Evolutionary conservation across 345 rosid genomes (phyloP).

Genomic region (Linum trigynum): DNA sequence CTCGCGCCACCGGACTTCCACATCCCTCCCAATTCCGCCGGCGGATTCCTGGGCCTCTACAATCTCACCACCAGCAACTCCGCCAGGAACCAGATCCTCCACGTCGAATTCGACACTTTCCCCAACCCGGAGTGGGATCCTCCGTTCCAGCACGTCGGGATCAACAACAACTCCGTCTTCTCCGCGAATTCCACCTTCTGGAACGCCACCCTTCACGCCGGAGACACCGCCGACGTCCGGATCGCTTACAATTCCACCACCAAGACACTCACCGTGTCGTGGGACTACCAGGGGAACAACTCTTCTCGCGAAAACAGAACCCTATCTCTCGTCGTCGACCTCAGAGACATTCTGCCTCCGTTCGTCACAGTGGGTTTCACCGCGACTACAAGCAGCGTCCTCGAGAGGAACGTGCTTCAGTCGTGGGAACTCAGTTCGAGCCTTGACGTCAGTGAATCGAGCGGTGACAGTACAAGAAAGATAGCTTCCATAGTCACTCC

Average conservation of each 20-base stretch:
- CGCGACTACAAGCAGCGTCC: neutral
- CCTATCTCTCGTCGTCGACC: neutral
- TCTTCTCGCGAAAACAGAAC: no score
- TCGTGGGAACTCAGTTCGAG: neutral
- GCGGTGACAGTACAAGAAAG: neutral
- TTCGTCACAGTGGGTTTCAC: neutral
- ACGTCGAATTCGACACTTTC: neutral
- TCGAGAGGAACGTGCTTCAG: neutral
- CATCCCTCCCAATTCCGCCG: neutral
- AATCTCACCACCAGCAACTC: neutral
- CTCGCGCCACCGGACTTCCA: neutral
- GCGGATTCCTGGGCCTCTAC: neutral
- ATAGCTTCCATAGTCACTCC: neutral
- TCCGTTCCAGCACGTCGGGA: neutral
- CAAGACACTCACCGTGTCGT: neutral
- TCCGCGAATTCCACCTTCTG: neutral
- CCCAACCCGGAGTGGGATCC: neutral
- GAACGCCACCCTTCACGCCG: neutral
- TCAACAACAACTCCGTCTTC: neutral
- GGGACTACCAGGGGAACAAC: neutral
- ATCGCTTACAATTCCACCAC: neutral
- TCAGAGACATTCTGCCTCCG: neutral
- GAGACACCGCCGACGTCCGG: neutral
- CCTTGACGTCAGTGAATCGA: neutral
- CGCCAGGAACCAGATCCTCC: neutral